Conservation (phyloP, 2,329 filamentous ascomycete species). For the Neonectria sp. region DNA sequence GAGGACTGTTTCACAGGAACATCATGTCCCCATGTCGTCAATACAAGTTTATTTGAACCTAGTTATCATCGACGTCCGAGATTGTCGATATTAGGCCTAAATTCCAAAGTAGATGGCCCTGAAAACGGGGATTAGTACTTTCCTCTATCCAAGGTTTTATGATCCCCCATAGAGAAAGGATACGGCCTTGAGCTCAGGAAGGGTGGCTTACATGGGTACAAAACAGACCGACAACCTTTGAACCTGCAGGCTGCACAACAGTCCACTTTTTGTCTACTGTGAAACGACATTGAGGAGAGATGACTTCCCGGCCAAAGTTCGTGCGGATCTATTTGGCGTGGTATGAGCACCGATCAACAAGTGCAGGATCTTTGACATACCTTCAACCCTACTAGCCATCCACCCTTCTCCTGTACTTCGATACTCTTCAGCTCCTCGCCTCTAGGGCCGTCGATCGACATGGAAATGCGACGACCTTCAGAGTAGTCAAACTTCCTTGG, state of each 20-base stretch:
- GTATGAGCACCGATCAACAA: slow-evolving; percentile 1
- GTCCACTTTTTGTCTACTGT: slow-evolving; percentile 18
- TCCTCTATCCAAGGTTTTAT: background rate
- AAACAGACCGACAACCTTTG: slow-evolving; percentile 32
- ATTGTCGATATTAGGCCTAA: slow-evolving; percentile 11
- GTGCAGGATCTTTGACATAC: background rate
- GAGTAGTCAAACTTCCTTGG: background rate
- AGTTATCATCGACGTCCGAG: background rate
- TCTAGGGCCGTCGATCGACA: slow-evolving; percentile 20
- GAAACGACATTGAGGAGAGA: slow-evolving; percentile 11
- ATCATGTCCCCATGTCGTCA: background rate
- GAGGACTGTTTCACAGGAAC: background rate
- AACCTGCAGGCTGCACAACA: slow-evolving; percentile 19
- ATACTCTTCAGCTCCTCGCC: slow-evolving; percentile 30
- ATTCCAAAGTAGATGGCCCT: background rate
- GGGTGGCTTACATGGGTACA: slow-evolving; percentile 15
- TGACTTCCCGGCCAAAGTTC: slow-evolving; percentile 20
- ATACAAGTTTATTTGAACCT: background rate
- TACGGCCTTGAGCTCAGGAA: background rate
- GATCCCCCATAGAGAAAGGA: background rate
- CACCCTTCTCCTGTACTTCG: slow-evolving; percentile 1
- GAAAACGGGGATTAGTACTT: background rate
- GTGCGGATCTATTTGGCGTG: slow-evolving; percentile 20
- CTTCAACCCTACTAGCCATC: slow-evolving; percentile 26
- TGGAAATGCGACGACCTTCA: background rate